Base-by-base conservation (phyloP, 2,329 filamentous ascomycete genomes). In the Fusarium sp. region DNA sequence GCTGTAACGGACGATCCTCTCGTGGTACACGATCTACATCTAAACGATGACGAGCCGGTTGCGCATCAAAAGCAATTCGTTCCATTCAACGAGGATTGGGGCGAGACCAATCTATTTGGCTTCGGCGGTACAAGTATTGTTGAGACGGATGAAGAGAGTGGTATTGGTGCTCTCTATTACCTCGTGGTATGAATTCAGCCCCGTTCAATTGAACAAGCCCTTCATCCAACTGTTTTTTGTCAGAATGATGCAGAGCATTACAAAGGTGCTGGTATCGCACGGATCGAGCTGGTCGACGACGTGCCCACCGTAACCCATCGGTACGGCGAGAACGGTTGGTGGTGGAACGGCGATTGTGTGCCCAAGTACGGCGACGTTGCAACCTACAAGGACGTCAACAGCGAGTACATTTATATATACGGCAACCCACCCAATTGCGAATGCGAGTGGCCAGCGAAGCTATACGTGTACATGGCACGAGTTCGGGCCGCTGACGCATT, bases 51-150 rank as follows among this genome's bases (percentile, higher is more conserved):
- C 6, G 48, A 69, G 5, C 68, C 68, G 0, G 66, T 73, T 8
- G 58, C 69, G 8, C 74, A 81, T 31, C 80, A 81, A 59, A 70
- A 73, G 37, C 80, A 82, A 64, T 77, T 83, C 4, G 72, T 82
- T 8, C 80, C 80, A 0, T 82, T 76, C 23, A 78, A 79, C 31
- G 69, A 73, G n/a, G 71, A 67, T 0, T 82, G 80, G 81, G 79
- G 78, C 2, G 81, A 83, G 66, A 78, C 72, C 2, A 77, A 75
- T 23, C 67, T 63, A 2, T 76, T 75, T 27, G 80, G 80, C 0
- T 82, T 83, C 43, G 81, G 81, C 1, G 82, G 81, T 3, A 82
- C 80, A 2, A 80, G 79, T n/a, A 59, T 83, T 6, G 76, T 78
- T 1, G 81, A 82, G 71, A 78, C 75, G 3, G 75, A 80, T 37